Percentiles rank a stretch among this genome's conserved stretches.
phyloP scores from a whole-genome alignment of 2,329 filamentous ascomycete genomes.

The Penicillium sclerotiorum region DNA sequence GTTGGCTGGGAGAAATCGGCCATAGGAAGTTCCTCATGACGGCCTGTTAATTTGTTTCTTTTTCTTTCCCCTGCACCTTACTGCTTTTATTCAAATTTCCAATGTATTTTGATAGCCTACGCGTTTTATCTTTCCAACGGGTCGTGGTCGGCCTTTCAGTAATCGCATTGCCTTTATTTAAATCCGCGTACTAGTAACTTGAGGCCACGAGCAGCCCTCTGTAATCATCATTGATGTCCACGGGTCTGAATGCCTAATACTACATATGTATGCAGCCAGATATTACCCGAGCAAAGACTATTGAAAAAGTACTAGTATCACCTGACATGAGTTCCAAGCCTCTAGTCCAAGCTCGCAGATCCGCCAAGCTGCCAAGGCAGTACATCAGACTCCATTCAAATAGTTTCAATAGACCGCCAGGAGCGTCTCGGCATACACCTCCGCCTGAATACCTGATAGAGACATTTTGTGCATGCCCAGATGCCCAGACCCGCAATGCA shows the following conservation, averaged over 20 bases:
- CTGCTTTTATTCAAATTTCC: constrained; percentile 8
- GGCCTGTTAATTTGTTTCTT: constrained; percentile 25
- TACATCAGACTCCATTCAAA: background rate
- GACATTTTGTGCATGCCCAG: constrained; percentile 3
- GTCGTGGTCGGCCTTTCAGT: constrained; percentile 12
- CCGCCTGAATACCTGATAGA: too few relatives aligned
- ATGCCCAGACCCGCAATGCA: background rate
- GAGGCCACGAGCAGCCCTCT: background rate
- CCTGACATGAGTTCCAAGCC: too few relatives aligned
- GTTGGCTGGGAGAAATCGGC: constrained; percentile 8
- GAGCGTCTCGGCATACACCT: constrained; percentile 1
- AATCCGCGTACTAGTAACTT: background rate
- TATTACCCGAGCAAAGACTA: background rate
- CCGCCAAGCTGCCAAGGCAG: constrained; percentile 7
- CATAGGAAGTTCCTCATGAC: constrained; percentile 19
- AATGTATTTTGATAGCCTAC: constrained; percentile 25
- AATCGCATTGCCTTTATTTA: constrained; percentile 14
- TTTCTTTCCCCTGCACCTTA: constrained; percentile 4
- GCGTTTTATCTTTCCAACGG: constrained; percentile 5
- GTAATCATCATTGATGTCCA: background rate
- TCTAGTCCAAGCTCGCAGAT: background rate
- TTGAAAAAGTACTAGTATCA: background rate
- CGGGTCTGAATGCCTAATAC: too few relatives aligned
- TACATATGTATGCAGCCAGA: too few relatives aligned
- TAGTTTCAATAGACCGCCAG: constrained; percentile 5